Evolutionary conservation across 2,329 filamentous ascomycete species (phyloP).

Genomic region (Fusarium temperatum): DNA sequence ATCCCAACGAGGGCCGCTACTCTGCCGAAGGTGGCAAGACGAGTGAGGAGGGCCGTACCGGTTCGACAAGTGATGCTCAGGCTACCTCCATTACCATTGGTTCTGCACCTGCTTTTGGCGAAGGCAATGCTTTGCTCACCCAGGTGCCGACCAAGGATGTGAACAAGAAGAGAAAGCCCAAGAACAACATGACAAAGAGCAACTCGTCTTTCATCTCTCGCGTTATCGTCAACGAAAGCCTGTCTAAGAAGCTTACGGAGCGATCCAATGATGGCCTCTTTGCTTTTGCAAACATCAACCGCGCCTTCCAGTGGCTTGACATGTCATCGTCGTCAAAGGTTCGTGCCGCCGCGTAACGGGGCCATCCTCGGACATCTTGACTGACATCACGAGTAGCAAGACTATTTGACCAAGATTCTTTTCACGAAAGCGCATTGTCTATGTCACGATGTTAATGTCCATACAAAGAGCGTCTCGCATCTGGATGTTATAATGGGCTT

Average conservation of each 20-base stretch:
- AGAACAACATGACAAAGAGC: constrained; percentile 98
- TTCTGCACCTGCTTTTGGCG: constrained; percentile 78
- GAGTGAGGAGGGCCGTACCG: constrained; percentile 64
- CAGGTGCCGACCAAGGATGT: constrained; percentile 73
- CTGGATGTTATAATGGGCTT: constrained; percentile 95
- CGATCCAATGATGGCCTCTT: constrained; percentile 82
- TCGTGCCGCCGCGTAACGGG: constrained; percentile 3
- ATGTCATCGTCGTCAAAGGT: constrained; percentile 78
- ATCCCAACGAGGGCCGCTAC: constrained; percentile 66
- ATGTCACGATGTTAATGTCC: constrained; percentile 88
- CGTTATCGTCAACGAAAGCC: constrained; percentile 86
- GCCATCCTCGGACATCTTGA: not conserved
- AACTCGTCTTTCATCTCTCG: constrained; percentile 99
- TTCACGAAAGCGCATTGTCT: constrained; percentile 97
- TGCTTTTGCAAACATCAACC: constrained; percentile 94
- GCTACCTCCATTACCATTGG: constrained; percentile 52
- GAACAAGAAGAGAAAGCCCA: constrained; percentile 88
- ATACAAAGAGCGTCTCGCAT: constrained; percentile 82
- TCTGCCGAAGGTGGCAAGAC: constrained; percentile 68
- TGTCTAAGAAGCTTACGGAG: constrained; percentile 82
- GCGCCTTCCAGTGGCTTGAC: constrained; percentile 96
- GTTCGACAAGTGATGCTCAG: constrained; percentile 62
- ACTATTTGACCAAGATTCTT: constrained; percentile 93
- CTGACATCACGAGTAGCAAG: constrained; percentile 65
- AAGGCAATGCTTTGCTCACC: constrained; percentile 80